Base-by-base conservation (phyloP, 1,284 basidiomycete species). In the Tilletia walkeri region DNA sequence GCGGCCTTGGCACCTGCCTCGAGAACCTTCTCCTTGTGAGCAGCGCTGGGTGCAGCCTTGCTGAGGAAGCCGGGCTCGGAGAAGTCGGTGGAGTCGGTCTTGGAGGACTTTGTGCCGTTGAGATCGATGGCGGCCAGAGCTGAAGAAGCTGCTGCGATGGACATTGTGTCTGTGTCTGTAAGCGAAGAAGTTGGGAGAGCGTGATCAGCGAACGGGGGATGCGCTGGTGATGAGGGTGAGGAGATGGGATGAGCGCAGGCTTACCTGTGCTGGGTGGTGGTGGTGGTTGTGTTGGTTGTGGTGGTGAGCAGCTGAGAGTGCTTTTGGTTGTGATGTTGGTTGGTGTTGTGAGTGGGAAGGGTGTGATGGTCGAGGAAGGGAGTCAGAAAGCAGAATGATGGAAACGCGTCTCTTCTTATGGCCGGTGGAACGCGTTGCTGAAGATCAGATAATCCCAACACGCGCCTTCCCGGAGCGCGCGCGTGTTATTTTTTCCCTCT, bases 111-210 rank as follows among this genome's bases (percentile, higher is more conserved):
- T 66, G 75, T 74, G 56, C 77, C 74, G 73, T 80, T 78, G 75
- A 83, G 76, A 66, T 83, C 78, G 66, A 83, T 78, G 69, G 76
- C 73, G 66, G 80, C 78, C 39, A 83, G 72, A 65, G 74, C 74
- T 53, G 76, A 74, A 34, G 82, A 78, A 63, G 82, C n/a, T 49
- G 67, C 47, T 54, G 47, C n/a, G 48, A 61, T 41, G 7, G 67
- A 67, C 67, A 67, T 67, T 3, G 67, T 53, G 30, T 66, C 16
- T 67, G 66, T 36, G 48, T 67, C 48, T 34, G 54, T 12, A 24
- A 34, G 24, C 54, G 20, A 30, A 10, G 54, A 56, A 30, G 50
- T 45, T 14, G 14, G 2, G 34, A 34, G 54, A 53, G 54, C 24
- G 54, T 34, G 54, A 10, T 53, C 50, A 53, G 50, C 24, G 24